These are phyloP conservation scores for Annona cherimola DNA, from an alignment of 164 flowering plant genomes.

Conservation along the genomic window DNA sequence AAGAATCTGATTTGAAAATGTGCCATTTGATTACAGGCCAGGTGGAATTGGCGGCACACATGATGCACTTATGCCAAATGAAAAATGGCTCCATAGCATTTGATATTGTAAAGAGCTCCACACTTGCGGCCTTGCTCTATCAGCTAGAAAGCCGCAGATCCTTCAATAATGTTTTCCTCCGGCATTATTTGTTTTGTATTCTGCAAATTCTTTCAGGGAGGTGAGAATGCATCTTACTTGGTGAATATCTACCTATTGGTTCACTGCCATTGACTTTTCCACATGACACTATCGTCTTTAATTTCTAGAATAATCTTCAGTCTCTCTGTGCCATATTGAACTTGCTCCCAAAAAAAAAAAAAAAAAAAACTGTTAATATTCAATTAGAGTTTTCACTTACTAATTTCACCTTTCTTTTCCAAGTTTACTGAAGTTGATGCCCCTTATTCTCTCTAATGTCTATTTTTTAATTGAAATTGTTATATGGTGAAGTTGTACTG, in stretches of 20 bases:
- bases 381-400: too few relatives aligned
- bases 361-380: too few relatives aligned
- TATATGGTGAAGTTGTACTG: too few relatives aligned
- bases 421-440: too few relatives aligned
- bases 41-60: constrained; percentile 63
- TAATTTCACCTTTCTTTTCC: too few relatives aligned
- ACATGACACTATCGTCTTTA: too few relatives aligned
- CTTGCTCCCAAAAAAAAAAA: too few relatives aligned
- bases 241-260: not conserved
- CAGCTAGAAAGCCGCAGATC: constrained; percentile 69
- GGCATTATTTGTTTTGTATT: constrained; percentile 86
- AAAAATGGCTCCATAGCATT: constrained; percentile 29
- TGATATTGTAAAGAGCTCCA: constrained; percentile 38
- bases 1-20: constrained; percentile 6
- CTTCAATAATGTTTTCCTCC: constrained; percentile 76
- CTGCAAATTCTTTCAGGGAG: constrained; percentile 79
- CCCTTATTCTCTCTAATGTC: too few relatives aligned
- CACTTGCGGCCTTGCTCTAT: constrained; percentile 64
- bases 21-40: constrained; percentile 53
- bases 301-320: too few relatives aligned
- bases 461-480: too few relatives aligned
- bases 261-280: not conserved
- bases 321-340: too few relatives aligned
- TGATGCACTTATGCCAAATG: constrained; percentile 66
- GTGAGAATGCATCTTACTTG: constrained; percentile 23